A percentile compares a stretch with the other conserved stretches of the same genome.
phyloP scores from a whole-genome alignment of 2,329 filamentous ascomycete species.

The Dendrostoma leiphaemia region DNA sequence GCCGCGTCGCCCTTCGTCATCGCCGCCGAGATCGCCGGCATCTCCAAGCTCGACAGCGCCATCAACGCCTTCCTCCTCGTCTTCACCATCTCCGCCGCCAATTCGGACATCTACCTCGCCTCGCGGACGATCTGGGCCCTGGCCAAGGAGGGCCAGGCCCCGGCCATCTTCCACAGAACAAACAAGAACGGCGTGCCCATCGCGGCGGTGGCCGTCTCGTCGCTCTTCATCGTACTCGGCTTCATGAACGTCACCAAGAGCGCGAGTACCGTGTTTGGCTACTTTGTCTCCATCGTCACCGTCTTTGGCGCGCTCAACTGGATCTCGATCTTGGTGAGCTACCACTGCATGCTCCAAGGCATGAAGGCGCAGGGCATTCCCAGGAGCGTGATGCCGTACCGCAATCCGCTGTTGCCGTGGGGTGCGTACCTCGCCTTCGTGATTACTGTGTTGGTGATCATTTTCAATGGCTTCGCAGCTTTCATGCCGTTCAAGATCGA shows the following conservation, averaged over 20 bases:
- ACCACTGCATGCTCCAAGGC: constrained; percentile 37
- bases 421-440: constrained; percentile 34
- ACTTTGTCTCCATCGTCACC: constrained; percentile 41
- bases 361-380: constrained; percentile 36
- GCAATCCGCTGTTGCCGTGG: constrained; percentile 36
- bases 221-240: constrained; percentile 35
- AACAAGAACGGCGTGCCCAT: constrained; percentile 39
- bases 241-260: constrained; percentile 29
- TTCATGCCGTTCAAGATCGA: constrained; percentile 51
- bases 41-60: constrained; percentile 50
- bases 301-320: constrained; percentile 43
- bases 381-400: constrained; percentile 34
- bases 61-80: constrained; percentile 61
- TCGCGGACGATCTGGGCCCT: constrained; percentile 39
- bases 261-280: constrained; percentile 33
- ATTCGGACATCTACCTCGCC: constrained; percentile 54
- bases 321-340: constrained; percentile 37
- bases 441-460: constrained; percentile 45
- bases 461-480: constrained; percentile 51
- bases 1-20: constrained; percentile 44
- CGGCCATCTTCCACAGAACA: constrained; percentile 31
- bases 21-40: constrained; percentile 51
- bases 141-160: constrained; percentile 39
- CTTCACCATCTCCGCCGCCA: constrained; percentile 58
- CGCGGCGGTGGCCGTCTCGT: constrained; percentile 34